Base-by-base conservation (phyloP, 108 stramenopile species). In the Fragilaria radians region DNA sequence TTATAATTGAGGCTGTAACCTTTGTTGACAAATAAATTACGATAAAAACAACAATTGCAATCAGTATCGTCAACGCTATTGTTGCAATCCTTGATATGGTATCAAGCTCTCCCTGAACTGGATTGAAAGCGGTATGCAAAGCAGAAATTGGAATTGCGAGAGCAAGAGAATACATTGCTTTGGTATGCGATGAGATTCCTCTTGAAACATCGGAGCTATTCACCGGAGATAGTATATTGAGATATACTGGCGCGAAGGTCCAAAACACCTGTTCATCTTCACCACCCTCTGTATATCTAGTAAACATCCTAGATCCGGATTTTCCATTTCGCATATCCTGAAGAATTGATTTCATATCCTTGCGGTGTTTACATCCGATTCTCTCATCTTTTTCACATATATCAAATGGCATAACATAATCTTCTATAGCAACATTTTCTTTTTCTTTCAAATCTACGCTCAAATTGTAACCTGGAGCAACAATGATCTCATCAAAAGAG, bases 331-430 rank as follows among this genome's bases (percentile, higher is more conserved):
- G 36, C 36, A 42, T 42, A 14, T 42, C 36, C 11, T 42, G 11
- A 7, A 42, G 11, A 42, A 42, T 42, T 14, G 7, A 11, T 11
- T 42, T 7, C 7, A 42, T 11, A 11, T 42, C 36, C 11, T 7
- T 14, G 14, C 7, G 36, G 14, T 48, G 50, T 59, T 7, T 27
- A 18, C 5, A 66, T 14, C 27, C 42, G 49, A 58, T 25, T 19
- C 31, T 28, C 3, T n/a, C 22, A 48, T 45, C 36, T 11, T 42
- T 42, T 42, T 42, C 36, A 42, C 36, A 42, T 11, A 42, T 14
- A 34, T 76, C 65, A 29, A 58, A 28, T 25, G 54, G 52, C n/a
- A 72, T 55, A 7, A 77, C 36, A 25, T 57, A 22, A 25, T 74
- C 66, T 4, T 31, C 52, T 28, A 79, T 67, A 17, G 61, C 18